phyloP scores from a whole-genome alignment of 495 filamentous ascomycete genomes.

The Halenospora varia region DNA sequence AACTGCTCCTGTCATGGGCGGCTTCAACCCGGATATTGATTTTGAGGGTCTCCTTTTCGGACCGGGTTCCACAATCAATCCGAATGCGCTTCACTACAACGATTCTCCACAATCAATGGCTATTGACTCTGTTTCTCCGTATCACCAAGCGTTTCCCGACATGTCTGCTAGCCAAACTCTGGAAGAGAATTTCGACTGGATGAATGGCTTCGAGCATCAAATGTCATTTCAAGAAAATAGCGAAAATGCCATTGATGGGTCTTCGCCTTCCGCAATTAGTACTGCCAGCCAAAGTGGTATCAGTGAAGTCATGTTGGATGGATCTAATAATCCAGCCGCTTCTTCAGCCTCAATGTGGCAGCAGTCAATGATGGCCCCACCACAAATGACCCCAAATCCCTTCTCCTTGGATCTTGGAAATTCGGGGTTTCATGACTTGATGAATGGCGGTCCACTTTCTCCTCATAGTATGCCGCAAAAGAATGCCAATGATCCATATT shows the following conservation, averaged over 20 bases:
- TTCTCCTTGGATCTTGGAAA: constrained; percentile 58
- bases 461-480: constrained; percentile 55
- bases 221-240: constrained; percentile 64
- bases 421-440: constrained; percentile 54
- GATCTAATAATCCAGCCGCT: constrained; percentile 56
- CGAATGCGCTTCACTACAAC: constrained; percentile 89
- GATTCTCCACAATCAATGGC: constrained; percentile 73
- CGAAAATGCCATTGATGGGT: constrained; percentile 82
- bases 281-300: constrained; percentile 87
- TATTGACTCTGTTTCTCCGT: constrained; percentile 71
- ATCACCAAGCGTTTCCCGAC: constrained; percentile 59
- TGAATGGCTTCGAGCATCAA: constrained; percentile 73
- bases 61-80: constrained; percentile 70
- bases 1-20: constrained; percentile 72
- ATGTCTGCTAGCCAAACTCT: constrained; percentile 53
- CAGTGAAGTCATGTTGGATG: constrained; percentile 90
- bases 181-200: constrained; percentile 85
- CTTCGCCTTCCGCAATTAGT: constrained; percentile 92
- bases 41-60: constrained; percentile 72
- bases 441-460: constrained; percentile 56
- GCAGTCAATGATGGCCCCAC: constrained; percentile 58
- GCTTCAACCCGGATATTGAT: constrained; percentile 68
- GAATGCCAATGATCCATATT: constrained; percentile 48
- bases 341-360: constrained; percentile 58
- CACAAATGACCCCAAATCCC: constrained; percentile 52